A percentile compares a stretch with the other conserved stretches of the same genome.
Evolutionary conservation across 2,329 filamentous ascomycete species (phyloP).

Genomic region (Penicillium sp.): DNA sequence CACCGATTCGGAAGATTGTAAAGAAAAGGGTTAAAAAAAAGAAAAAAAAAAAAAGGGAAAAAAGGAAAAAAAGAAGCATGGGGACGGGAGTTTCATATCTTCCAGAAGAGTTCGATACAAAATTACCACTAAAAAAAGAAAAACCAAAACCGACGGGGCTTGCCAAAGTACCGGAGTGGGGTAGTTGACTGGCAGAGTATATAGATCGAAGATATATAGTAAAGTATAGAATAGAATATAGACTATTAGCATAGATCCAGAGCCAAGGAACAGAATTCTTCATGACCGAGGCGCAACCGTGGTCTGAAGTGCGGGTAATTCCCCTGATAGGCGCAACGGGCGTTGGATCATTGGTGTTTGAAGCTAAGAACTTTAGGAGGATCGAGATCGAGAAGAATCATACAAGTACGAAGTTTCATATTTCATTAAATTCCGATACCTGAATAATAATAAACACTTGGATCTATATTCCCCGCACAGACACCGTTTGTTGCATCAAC

Average conservation of each 20-base stretch:
- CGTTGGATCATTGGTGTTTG: slow-evolving; percentile 18
- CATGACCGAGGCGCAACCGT: slow-evolving; percentile 14
- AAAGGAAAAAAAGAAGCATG: slow-evolving; percentile 9
- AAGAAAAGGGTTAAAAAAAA: background rate
- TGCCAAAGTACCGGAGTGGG: no score
- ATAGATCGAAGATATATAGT: no score
- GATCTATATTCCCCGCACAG: slow-evolving; percentile 9
- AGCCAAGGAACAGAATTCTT: slow-evolving; percentile 21
- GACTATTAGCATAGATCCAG: slow-evolving; percentile 14
- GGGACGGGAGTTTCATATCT: slow-evolving; percentile 18
- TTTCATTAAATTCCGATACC: no score
- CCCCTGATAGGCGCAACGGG: slow-evolving; percentile 4
- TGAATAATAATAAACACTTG: no score
- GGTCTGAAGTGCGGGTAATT: slow-evolving; percentile 1
- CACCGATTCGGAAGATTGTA: background rate
- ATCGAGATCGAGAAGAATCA: no score
- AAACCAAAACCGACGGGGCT: no score
- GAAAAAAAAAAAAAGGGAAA: slow-evolving; percentile 3
- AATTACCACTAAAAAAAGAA: slow-evolving; percentile 15
- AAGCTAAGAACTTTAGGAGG: no score
- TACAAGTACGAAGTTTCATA: no score
- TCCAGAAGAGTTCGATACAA: slow-evolving; percentile 19
- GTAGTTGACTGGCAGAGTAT: no score
- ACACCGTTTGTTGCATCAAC: slow-evolving; percentile 12
- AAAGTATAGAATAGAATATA: slow-evolving; percentile 3